Evolutionary conservation across 1,284 basidiomycete species (phyloP), one percentile per base, ranked within the genome.

Genomic region (Malassezia yamatoensis): DNA sequence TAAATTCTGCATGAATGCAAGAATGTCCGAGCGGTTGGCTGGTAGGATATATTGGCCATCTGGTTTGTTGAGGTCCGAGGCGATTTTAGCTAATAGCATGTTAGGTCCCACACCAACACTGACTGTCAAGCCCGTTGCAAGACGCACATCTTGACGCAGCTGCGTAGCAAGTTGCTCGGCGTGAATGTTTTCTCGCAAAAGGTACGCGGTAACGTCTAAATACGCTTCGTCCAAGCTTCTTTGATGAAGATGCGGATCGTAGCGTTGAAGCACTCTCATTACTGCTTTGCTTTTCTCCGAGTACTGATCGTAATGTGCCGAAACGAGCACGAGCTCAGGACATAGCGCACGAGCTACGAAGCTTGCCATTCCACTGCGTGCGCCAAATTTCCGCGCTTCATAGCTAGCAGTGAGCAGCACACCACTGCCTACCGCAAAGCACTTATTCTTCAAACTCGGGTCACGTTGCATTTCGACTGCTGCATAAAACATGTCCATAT

Each of bases 331-430:
- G n/a, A 98, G 81, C 9, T 91, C 83, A 1, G 91, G 90, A 71
- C 90, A 96, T 9, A 98, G 81, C 68, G 89, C 91, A 77, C 85
- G 86, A 13, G 91, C 93, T 40, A 96, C 85, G 74, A 90, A 91
- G 44, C 83, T 87, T 81, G 67, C 70, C 71, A 75, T 75, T n/a
- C 68, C 70, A 11, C 59, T 61, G n/a, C 70, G 63, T 7, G 93
- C 90, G 10, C 84, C 90, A 70, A 93, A 96, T 0, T 49, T 50
- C 11, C 70, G 55, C 32, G 70, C 70, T 54, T 70, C 68, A 49
- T 72, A 72, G 24, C 61, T 63, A 10, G 66, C 66, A 18, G 70
- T 72, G 45, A 70, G 64, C n/a, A 72, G 59, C 5, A 72, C 64
- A 24, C 67, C 66, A 2, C 61, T 57, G n/a, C 70, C 68, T 1